Conservation (phyloP, 2,329 filamentous ascomycete genomes). For the Fusarium sp. region DNA sequence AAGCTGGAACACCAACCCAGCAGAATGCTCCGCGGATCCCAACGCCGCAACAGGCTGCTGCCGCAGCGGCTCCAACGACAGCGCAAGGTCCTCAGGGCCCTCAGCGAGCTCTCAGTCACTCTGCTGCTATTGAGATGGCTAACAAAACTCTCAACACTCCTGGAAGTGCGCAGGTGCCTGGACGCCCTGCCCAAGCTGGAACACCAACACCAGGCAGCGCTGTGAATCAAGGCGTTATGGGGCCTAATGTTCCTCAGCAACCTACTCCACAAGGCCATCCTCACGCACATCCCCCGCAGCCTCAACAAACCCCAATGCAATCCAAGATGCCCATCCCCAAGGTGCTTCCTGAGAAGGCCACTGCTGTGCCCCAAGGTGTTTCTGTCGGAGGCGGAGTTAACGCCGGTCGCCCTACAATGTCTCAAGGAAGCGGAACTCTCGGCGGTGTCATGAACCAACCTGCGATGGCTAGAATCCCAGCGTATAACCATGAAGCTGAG, state of each 20-base stretch:
- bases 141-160: constrained; percentile 54
- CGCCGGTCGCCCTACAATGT: constrained; percentile 82
- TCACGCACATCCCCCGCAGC: constrained; percentile 61
- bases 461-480: constrained; percentile 81
- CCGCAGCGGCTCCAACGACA: constrained; percentile 53
- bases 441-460: constrained; percentile 90
- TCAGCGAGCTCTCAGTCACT: constrained; percentile 60
- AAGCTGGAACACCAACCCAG: constrained; percentile 60
- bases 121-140: constrained; percentile 62
- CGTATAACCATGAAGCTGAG: constrained; percentile 89
- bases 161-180: constrained; percentile 46
- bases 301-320: constrained; percentile 56
- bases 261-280: constrained; percentile 54
- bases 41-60: constrained; percentile 63
- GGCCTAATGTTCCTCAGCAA: constrained; percentile 47
- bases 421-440: constrained; percentile 78
- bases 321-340: constrained; percentile 86
- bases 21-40: constrained; percentile 60
- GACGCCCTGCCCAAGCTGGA: constrained; percentile 47
- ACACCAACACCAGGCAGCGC: constrained; percentile 48
- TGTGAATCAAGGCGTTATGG: constrained; percentile 50
- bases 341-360: constrained; percentile 74
- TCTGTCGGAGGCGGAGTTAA: constrained; percentile 71
- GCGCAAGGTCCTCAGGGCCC: constrained; percentile 53
- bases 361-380: constrained; percentile 78